Percentiles rank a stretch among this genome's conserved stretches.
These are phyloP conservation scores for Mrakia frigida DNA, from an alignment of 768 basidiomycete genomes.

Conservation along the genomic window DNA sequence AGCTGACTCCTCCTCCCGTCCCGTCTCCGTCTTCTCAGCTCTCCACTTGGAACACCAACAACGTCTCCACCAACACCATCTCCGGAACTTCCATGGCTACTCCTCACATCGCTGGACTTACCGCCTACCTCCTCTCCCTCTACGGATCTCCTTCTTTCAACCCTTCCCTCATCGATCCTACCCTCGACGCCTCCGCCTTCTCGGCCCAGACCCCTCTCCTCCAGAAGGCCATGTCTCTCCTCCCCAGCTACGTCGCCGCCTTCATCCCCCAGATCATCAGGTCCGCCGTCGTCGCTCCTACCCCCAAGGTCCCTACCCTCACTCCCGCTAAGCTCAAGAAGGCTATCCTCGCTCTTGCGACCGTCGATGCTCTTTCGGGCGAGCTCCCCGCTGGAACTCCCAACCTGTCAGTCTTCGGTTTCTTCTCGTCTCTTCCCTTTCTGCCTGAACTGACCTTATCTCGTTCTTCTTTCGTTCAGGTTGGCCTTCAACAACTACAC, in stretches of 20 bases:
- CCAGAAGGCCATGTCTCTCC: slow-evolving; percentile 47
- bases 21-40: slow-evolving; percentile 39
- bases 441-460: not conserved
- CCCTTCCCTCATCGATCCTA: slow-evolving; percentile 26
- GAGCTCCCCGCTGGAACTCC: slow-evolving; percentile 45
- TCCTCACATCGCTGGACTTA: slow-evolving; percentile 75
- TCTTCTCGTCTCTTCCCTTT: not conserved
- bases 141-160: slow-evolving; percentile 53
- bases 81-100: slow-evolving; percentile 91
- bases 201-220: slow-evolving; percentile 35
- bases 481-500: slow-evolving; percentile 33
- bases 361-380: slow-evolving; percentile 51
- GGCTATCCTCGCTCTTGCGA: slow-evolving; percentile 62
- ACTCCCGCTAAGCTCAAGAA: slow-evolving; percentile 71
- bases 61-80: slow-evolving; percentile 47
- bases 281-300: slow-evolving; percentile 34
- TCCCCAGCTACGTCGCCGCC: slow-evolving; percentile 55
- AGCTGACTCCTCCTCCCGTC: not conserved
- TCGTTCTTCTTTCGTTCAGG: not conserved
- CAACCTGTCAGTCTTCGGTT: slow-evolving; percentile 36
- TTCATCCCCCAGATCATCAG: slow-evolving; percentile 46
- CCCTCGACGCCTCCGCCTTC: slow-evolving; percentile 31
- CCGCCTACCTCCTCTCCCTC: slow-evolving; percentile 87
- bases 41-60: slow-evolving; percentile 72
- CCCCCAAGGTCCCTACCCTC: slow-evolving; percentile 44